Evolutionary conservation across 352 stramenopile genomes (phyloP), one percentile per base, ranked within the genome.

Genomic region (Phytophthora litchii): DNA sequence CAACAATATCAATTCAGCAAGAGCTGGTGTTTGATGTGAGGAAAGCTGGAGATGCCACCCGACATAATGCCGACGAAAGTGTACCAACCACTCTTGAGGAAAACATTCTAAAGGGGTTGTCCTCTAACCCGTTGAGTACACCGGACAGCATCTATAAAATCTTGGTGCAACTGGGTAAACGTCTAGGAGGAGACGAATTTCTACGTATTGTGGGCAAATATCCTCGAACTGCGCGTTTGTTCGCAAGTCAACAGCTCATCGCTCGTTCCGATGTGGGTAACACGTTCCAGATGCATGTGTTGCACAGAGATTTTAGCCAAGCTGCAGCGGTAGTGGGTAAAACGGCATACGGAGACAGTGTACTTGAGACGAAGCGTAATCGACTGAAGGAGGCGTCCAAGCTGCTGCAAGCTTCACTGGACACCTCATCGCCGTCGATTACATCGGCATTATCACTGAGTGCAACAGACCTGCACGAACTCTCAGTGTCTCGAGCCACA

Each of bases 81-180:
- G 51, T 43, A 7, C 64, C 64, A 13, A 34, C 46, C n/a, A 69
- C 64, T 17, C 20, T 72, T 2, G 72, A 89, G 51, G 80, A 89
- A 31, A 66, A 78, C 8, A 66, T 81, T 4, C 54, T 87, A 0
- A 72, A 74, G 23, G 75, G 75, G 3, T 45, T 83, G 23, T 80
- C 70, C 44, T 49, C 49, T 17, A 82, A 78, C 43, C 66, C 70
- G 12, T 44, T 83, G 20, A 84, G 75, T 17, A 83, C 80, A 11
- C 67, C 77, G 0, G 75, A 85, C 36, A 67, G 64, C 0, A 66
- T 88, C 20, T 67, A 80, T 52, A 66, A 76, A 34, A 70, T 76
- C 1, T 70, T 78, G 40, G 43, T 75, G 7, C 60, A 76, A 16
- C 51, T 89, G 5, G 45, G 52, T 1, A 47, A 57, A 27, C 49